Base-by-base conservation (phyloP, 2,329 filamentous ascomycete genomes). In the Helotiales sp. region DNA sequence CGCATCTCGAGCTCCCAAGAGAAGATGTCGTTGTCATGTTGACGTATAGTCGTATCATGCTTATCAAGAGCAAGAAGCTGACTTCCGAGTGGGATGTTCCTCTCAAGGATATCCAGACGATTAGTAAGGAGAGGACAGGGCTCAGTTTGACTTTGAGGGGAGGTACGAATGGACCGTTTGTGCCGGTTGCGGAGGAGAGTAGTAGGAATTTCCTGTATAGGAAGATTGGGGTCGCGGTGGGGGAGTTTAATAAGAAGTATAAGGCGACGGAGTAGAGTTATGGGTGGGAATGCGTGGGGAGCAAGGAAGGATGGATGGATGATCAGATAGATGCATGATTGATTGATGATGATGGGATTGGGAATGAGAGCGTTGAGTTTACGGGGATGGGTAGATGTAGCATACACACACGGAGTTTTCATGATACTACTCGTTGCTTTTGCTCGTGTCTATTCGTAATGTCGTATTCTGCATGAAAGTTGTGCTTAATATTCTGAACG, bases 21-120 rank as follows among this genome's bases (percentile, higher is more conserved):
- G 93, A 96, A 78, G 94, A 96, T 77, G 91, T 93, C 84, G 89
- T 95, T 65, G 91, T 94, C 57, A 93, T 98, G 87, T 86, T 99
- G 68, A 97, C 92, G 10, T 96, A 92, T 78, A 86, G 87, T 70
- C 88, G 93, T 3, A 97, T 99, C 77, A 88, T 99, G 85, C 87
- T 98, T 64, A 92, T 99, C 69, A 88, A 93, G 73, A 93, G 92
- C 61, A 91, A 93, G 82, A 91, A 91, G 76, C 84, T 99, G 75
- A 90, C 88, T 62, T 94, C 90, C 20, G 95, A 98, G 80, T 99
- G 96, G 96, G 96, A 99, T 76, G 93, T 98, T 11, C 92, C 93
- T 28, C 84, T 99, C 71, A 97, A 96, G 77, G 96, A 99, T 78
- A 89, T 99, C 22, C 94, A 98, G 83, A 98, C 94, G 0, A 98